Base-by-base conservation (phyloP, 106 monocot species). In the Allium fistulosum region DNA sequence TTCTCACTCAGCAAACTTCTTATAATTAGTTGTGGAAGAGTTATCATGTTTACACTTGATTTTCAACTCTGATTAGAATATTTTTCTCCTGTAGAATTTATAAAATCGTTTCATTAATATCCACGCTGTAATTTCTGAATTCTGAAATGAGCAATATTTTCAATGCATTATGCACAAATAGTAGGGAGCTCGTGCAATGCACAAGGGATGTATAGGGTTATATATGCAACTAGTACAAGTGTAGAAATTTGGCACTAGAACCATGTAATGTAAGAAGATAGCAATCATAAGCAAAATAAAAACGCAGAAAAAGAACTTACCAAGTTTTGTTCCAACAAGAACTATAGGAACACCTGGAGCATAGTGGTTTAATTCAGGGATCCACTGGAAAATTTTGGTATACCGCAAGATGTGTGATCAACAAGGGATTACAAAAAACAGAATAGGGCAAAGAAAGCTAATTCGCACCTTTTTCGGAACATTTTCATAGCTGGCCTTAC, bases 401-500 rank as follows among this genome's bases (percentile, higher is more conserved):
- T 8, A 3, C 58, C 13, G 65, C 0, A 9, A 75, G 9, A 1
- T 55, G 22, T 18, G 5, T 37, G 37, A 37, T 37, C 10, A 46
- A 14, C 4, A 46, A 57, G 13, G 46, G 13, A 64, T 1, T 49
- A 9, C 6, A 18, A 15, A 58, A 56, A 17, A 1, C 52, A n/a
- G 27, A 57, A 9, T 2, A 37, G 12, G 48, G 70, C 26, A 69
- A 5, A 51, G 11, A 27, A 0, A 16, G 9, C 48, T 57, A 57
- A 26, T 37, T 74, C 10, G 6, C 27, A 88, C 88, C 84, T 88
- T 88, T 69, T 88, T 84, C 10, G 84, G 37, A 65, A 88, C 84
- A 81, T 88, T 84, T 48, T 84, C 88, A 69, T 88, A 84, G 71
- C 88, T 88, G 70, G 88, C 88, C 73, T 84, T 84, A 57, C 84